These are phyloP conservation scores for Penicillium turbatum DNA, from an alignment of 495 filamentous ascomycete species.

Conservation along the genomic window DNA sequence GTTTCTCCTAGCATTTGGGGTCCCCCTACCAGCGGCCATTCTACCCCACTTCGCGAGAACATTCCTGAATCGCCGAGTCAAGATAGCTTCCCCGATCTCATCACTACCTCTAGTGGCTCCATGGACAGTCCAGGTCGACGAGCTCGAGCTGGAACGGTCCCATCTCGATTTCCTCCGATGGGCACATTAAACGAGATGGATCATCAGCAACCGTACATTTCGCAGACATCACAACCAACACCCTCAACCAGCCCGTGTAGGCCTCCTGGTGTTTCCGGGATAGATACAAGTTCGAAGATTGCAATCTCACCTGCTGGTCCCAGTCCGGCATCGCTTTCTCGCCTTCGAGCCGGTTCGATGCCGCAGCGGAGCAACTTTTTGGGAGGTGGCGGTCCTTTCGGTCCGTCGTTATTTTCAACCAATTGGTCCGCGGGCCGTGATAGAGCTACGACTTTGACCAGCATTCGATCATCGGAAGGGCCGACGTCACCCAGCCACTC, in stretches of 20 bases:
- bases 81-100: conserved; percentile 90
- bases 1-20: conserved; percentile 86
- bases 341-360: conserved; percentile 91
- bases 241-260: conserved; percentile 90
- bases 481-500: conserved; percentile 86
- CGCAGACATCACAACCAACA: conserved; percentile 81
- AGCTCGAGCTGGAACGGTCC: conserved; percentile 91
- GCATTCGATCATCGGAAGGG: conserved; percentile 82
- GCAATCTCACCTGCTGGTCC: conserved; percentile 40
- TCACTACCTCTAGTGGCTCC: conserved; percentile 56
- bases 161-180: conserved; percentile 82
- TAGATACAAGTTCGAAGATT: conserved; percentile 54
- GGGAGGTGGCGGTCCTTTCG: conserved; percentile 67
- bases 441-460: conserved; percentile 76
- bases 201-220: conserved; percentile 59
- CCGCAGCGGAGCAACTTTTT: conserved; percentile 75
- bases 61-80: conserved; percentile 94
- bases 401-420: conserved; percentile 82
- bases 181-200: conserved; percentile 56
- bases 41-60: conserved; percentile 92
- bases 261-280: conserved; percentile 64
- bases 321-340: conserved; percentile 72
- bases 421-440: conserved; percentile 75
- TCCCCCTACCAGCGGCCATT: conserved; percentile 90
- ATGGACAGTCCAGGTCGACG: conserved; percentile 60